Evolutionary conservation across 139 green algal genomes (phyloP).

Genomic region (Volvox africanus): DNA sequence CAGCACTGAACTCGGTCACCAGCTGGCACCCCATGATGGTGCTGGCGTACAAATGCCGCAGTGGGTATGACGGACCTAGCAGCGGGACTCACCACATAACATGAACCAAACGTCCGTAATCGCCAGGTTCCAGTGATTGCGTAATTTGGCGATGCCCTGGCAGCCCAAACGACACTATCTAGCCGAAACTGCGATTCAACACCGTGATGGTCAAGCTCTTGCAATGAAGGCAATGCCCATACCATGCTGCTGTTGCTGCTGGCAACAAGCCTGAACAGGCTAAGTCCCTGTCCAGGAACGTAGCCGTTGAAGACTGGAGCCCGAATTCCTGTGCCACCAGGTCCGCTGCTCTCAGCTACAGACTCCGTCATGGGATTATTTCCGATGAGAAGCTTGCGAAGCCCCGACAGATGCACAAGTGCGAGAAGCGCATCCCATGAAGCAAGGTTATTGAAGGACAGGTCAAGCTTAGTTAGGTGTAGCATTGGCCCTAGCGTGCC

Average conservation of each 20-base stretch:
- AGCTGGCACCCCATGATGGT: too few relatives aligned
- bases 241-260: too few relatives aligned
- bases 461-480: constrained; percentile 26
- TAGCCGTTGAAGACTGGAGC: too few relatives aligned
- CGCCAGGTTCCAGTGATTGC: background rate
- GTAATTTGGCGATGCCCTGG: background rate
- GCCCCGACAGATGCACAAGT: background rate
- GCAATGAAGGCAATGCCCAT: constrained; percentile 6
- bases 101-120: background rate
- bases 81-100: background rate
- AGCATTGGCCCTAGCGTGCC: background rate
- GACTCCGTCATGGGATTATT: constrained; percentile 24
- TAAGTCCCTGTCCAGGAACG: too few relatives aligned
- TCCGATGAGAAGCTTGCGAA: background rate
- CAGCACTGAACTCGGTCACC: too few relatives aligned
- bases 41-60: background rate
- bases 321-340: too few relatives aligned
- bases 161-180: background rate
- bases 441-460: constrained; percentile 27
- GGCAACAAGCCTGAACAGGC: too few relatives aligned
- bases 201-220: background rate
- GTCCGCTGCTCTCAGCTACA: too few relatives aligned
- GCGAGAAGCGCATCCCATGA: background rate
- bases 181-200: background rate
- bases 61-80: background rate